Evolutionary conservation across 139 green algal genomes (phyloP).

Genomic region (Asterochloris erici): DNA sequence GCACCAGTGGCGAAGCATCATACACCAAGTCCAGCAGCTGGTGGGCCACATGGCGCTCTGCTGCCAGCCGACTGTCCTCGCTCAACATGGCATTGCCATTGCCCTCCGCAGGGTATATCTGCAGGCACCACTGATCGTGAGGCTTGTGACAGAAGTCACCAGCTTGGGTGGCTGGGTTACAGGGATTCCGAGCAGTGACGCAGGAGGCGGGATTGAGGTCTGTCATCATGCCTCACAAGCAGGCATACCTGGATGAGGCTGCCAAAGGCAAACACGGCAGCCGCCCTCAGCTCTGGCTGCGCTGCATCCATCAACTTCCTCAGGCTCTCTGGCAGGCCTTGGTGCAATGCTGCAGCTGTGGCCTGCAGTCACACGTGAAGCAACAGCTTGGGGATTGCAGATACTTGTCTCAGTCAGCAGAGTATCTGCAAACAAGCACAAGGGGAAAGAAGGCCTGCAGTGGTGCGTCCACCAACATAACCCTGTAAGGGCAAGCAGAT

Average conservation of each 20-base stretch:
- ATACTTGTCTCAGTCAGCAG: no score
- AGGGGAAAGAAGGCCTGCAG: no score
- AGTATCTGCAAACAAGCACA: no score
- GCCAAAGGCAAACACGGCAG: conserved; percentile 81
- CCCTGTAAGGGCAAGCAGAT: no score
- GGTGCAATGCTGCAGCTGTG: conserved; percentile 32
- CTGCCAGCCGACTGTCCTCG: conserved; percentile 18
- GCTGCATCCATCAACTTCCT: conserved; percentile 39
- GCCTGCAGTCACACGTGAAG: conserved; percentile 22
- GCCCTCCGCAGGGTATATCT: no score
- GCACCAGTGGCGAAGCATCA: conserved; percentile 46
- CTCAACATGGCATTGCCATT: not conserved
- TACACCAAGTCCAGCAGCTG: conserved; percentile 37
- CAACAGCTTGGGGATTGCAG: no score
- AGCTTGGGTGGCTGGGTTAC: no score
- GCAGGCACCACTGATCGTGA: no score
- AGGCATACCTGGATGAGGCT: conserved; percentile 56
- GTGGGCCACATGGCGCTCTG: conserved; percentile 68
- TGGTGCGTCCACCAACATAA: no score
- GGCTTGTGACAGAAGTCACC: no score
- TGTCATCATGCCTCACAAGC: not conserved
- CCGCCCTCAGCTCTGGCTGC: conserved; percentile 78
- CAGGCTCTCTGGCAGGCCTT: conserved; percentile 57
- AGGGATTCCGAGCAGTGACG: no score
- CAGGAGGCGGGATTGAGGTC: not conserved